Percentiles rank a stretch among this genome's conserved stretches.
Evolutionary conservation across 1,139 yeast genomes (phyloP).

Genomic region (Pichia sp.): DNA sequence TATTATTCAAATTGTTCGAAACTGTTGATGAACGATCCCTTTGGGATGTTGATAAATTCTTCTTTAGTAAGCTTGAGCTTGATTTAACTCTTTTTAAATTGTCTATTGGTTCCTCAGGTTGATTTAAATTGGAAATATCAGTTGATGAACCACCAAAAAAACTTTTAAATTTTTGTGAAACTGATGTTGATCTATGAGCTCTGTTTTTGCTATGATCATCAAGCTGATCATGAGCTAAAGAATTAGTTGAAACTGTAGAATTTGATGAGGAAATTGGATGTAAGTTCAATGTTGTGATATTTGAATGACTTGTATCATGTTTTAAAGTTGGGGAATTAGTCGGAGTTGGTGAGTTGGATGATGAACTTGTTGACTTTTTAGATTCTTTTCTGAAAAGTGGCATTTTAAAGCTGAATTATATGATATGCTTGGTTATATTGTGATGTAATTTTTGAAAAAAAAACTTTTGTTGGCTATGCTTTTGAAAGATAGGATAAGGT

Average conservation of each 20-base stretch:
- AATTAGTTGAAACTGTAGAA: slow-evolving; percentile 14
- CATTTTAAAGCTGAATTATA: slow-evolving; percentile 9
- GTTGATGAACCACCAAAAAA: slow-evolving; percentile 19
- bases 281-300: not conserved
- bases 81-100: slow-evolving; percentile 9
- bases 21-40: not conserved
- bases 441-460: not conserved
- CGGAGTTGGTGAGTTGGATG: slow-evolving; percentile 14
- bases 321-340: slow-evolving; percentile 17
- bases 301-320: slow-evolving; percentile 15
- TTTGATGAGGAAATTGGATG: not conserved
- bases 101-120: not conserved
- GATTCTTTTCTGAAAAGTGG: slow-evolving; percentile 20
- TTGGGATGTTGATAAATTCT: not conserved
- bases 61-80: slow-evolving; percentile 8
- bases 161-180: slow-evolving; percentile 26
- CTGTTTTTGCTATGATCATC: slow-evolving; percentile 13
- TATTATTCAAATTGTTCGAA: not conserved
- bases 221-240: slow-evolving; percentile 2
- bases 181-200: slow-evolving; percentile 22
- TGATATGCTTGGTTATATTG: not conserved
- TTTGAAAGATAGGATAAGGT: not conserved
- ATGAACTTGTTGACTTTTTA: slow-evolving; percentile 11
- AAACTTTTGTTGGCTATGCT: not conserved
- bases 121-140: not conserved